Evolutionary conservation across 1,284 basidiomycete species (phyloP), one percentile per base, ranked within the genome.

Genomic region (Rhodotorula sp.): DNA sequence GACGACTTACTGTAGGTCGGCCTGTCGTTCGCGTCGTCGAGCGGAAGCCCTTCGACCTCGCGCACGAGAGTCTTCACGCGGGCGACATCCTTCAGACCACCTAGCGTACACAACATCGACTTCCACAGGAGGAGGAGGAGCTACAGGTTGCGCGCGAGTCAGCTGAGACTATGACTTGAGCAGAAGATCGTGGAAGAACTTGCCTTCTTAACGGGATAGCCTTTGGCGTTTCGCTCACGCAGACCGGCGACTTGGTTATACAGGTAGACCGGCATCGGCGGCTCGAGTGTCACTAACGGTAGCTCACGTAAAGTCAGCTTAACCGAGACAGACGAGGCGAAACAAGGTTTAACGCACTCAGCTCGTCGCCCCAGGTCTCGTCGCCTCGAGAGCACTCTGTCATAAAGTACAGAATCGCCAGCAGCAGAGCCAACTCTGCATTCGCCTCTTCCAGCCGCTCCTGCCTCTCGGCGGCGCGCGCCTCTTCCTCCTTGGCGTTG

Each of bases 101-200:
- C 97, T 76, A 95, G 89, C 80, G 92, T 95, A 47, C 92, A 89
- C 49, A 99, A 84, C 45, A 99, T 83, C 0, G 92, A 89, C 82
- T 99, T 99, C 97, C 97, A 99, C 1, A 97, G 84, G 1, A 99
- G 87, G n/a, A 99, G 86, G 23, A 99, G 86, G 5, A 99, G 86
- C 92, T 94, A 79, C 15, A 55, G 31, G 12, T 8, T 5, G 3
- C 10, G 16, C 45, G 65, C 5, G 7, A 12, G 43, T 38, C 23
- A 54, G 59, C 7, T 3, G 19, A 43, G 7, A 26, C 28, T 8
- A 19, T 31, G 4, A 26, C 1, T 8, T 1, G 47, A 16, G 0
- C 7, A 38, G 34, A 60, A n/a, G 16, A 19, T 23, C 26, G 26
- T 3, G 47, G 3, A 31, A 28, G 8, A 23, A 23, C 79, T 50